Evolutionary conservation across 202 grass and related monocot species (phyloP), one percentile per base, ranked within the genome.

Genomic region (Sporobolus alterniflorus): DNA sequence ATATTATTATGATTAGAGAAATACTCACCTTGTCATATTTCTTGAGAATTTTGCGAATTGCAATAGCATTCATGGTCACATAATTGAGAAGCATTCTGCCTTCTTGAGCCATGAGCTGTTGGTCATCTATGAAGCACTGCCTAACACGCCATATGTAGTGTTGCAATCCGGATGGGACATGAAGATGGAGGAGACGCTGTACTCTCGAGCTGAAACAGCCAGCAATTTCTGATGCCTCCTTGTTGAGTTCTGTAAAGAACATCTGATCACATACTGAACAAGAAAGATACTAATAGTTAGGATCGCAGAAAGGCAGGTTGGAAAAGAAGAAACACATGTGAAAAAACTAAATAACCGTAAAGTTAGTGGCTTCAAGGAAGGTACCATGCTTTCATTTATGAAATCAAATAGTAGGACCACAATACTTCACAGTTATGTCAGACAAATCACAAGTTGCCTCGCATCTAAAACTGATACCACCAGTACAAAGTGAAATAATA

Each of bases 21-120:
- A 62, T 17, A 73, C 69, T 84, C 67, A 89, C 92, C 69, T 91
- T 94, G 64, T 94, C 92, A 79, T 94, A 91, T 78, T 94, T 94
- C 77, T 94, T 94, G 32, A 94, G 92, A 82, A 94, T 94, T 87
- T 94, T 94, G 22, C 76, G 76, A 41, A 91, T 94, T 51, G 92
- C 92, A 59, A 94, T 91, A 82, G 89, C 89, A 94, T 94, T 94
- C 89, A 94, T 94, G 29, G 89, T 85, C 31, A 94, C 84, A 79
- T 94, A 94, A 40, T 94, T 91, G 49, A 94, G 68, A 76, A 94
- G 59, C 77, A 94, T 79, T 82, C 92, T 86, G 40, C 92, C 89
- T 94, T 94, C 84, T 75, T 94, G 89, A 72, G 89, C 75, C 86
- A 94, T 94, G 69, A 94, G 76, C 79, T 91, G 92, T 82, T 94